A percentile compares a stretch with the other conserved stretches of the same genome.
Evolutionary conservation across 2,329 filamentous ascomycete genomes (phyloP).

Genomic region (Cladophialophora exuberans): DNA sequence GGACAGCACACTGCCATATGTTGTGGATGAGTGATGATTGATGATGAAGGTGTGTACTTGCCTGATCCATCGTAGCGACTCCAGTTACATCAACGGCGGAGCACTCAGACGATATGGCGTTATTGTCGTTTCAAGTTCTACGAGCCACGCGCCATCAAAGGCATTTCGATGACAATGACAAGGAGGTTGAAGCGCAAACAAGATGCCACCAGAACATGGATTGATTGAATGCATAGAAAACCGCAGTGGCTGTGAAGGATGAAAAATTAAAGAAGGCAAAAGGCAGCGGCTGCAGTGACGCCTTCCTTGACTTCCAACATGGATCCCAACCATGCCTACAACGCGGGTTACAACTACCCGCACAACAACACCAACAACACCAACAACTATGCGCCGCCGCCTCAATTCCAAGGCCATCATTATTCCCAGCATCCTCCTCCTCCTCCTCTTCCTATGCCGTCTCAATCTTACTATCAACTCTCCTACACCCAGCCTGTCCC

Average conservation of each 20-base stretch:
- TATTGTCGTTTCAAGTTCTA: no score
- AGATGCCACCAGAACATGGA: no score
- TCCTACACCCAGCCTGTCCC: slow-evolving; percentile 11
- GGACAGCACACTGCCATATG: no score
- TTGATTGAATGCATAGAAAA: no score
- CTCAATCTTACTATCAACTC: slow-evolving; percentile 13
- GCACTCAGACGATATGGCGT: no score
- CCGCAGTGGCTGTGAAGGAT: neutral
- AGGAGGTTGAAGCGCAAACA: no score
- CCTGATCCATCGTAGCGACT: no score
- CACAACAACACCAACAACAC: neutral
- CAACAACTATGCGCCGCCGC: slow-evolving; percentile 4
- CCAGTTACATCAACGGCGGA: no score
- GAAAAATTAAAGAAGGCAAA: neutral
- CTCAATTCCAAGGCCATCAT: neutral
- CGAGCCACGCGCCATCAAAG: no score
- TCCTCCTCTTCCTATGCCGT: neutral
- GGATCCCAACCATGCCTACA: slow-evolving; percentile 20
- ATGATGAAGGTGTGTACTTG: no score
- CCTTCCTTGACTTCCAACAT: slow-evolving; percentile 9
- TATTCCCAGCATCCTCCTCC: slow-evolving; percentile 4
- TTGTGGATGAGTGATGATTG: no score
- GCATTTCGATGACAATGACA: no score
- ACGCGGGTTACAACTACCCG: neutral
- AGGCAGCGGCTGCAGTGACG: neutral